Percentiles rank a stretch among this genome's conserved stretches.
These are phyloP conservation scores for Oryza meridionalis DNA, from an alignment of 176 grass and related monocot species.

Conservation along the genomic window DNA sequence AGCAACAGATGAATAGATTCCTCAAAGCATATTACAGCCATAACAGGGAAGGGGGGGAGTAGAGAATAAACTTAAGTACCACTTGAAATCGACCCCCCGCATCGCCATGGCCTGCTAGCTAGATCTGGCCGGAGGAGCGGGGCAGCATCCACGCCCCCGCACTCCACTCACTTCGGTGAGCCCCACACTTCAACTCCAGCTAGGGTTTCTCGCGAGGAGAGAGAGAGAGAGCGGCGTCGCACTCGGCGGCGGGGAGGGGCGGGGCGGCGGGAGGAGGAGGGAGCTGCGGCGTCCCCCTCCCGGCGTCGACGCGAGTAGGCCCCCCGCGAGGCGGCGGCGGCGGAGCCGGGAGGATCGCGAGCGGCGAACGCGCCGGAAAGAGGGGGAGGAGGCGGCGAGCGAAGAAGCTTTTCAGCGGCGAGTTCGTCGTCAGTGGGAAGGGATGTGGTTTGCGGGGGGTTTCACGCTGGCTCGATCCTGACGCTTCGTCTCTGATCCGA, in stretches of 20 bases:
- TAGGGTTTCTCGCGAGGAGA: not conserved
- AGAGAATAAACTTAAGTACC: constrained; percentile 16
- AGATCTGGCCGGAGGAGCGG: not conserved
- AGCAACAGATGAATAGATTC: not conserved
- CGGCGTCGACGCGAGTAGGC: too few relatives aligned
- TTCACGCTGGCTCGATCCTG: not conserved
- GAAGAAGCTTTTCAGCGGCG: not conserved
- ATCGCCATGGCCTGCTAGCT: constrained; percentile 44
- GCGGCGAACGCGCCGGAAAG: too few relatives aligned
- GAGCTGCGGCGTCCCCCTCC: too few relatives aligned
- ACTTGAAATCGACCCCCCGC: constrained; percentile 65
- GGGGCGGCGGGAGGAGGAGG: not conserved
- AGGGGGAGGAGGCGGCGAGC: not conserved
- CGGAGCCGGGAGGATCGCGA: not conserved
- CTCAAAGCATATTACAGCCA: not conserved
- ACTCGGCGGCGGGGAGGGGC: too few relatives aligned
- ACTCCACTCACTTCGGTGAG: not conserved
- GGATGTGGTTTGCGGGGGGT: not conserved
- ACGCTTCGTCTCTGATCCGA: not conserved
- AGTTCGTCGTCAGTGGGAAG: not conserved
- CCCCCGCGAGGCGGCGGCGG: too few relatives aligned
- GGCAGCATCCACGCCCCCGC: not conserved
- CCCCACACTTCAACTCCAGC: not conserved
- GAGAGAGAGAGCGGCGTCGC: too few relatives aligned
- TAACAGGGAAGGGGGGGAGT: not conserved